Evolutionary conservation across 1,139 yeast genomes (phyloP).

Genomic region (Geotrichum europaeum): DNA sequence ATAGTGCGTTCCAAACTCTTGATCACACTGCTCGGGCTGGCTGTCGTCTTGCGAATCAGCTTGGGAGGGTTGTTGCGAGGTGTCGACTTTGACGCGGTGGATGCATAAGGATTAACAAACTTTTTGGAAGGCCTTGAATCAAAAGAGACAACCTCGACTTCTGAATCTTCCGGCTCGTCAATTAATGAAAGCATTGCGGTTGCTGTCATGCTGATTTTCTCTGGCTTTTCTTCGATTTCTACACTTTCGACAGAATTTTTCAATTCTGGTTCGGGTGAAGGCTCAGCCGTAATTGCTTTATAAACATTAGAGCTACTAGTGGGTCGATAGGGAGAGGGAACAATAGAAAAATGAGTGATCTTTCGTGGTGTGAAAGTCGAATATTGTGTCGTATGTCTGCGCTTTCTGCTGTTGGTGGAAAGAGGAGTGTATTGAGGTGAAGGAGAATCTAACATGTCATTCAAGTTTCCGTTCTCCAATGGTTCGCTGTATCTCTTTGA

Average conservation of each 20-base stretch:
- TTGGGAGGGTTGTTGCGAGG: conserved; percentile 17
- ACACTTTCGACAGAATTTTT: background rate
- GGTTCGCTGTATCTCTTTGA: background rate
- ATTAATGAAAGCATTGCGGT: conserved; percentile 57
- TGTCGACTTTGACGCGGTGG: conserved; percentile 25
- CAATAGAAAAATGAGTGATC: conserved; percentile 6
- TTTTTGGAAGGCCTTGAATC: conserved; percentile 18
- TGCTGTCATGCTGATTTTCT: conserved; percentile 54
- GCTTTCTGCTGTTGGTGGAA: background rate
- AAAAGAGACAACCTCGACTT: conserved; percentile 1
- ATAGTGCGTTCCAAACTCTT: conserved; percentile 7
- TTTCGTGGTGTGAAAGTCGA: conserved; percentile 5
- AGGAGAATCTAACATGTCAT: background rate
- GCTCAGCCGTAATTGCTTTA: conserved; percentile 1
- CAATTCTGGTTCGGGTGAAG: background rate
- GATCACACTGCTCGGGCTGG: conserved; percentile 2
- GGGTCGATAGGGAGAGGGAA: conserved; percentile 9
- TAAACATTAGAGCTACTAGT: conserved; percentile 1
- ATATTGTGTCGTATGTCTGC: conserved; percentile 2
- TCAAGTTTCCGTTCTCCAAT: background rate
- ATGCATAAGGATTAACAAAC: conserved; percentile 51
- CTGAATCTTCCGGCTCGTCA: conserved; percentile 38
- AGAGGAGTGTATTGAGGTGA: conserved; percentile 5
- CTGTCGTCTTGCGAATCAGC: conserved; percentile 9
- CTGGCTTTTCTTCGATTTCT: conserved; percentile 25